A percentile compares a stretch with the other conserved stretches of the same genome.
These are phyloP conservation scores for Theileria luwenshuni DNA, from an alignment of 169 alveolate species.

Conservation along the genomic window DNA sequence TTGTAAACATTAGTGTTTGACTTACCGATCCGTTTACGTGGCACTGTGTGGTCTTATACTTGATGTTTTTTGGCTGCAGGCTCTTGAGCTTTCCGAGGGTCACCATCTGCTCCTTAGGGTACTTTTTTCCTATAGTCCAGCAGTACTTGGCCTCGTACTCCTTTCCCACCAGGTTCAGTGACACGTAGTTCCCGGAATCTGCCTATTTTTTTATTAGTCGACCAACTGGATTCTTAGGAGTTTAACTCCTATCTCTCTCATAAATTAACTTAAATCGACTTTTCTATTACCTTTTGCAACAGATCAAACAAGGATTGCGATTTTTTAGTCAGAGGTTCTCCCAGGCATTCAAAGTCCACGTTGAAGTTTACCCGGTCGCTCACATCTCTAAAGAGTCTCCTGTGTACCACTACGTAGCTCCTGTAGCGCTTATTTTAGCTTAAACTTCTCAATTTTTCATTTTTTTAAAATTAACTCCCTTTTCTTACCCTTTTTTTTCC, in stretches of 20 bases:
- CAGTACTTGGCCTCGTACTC: conserved; percentile 21
- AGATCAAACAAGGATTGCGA: conserved; percentile 8
- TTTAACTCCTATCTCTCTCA: too few species aligned
- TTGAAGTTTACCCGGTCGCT: conserved; percentile 16
- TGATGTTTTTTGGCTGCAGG: conserved; percentile 18
- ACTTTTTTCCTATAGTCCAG: conserved; percentile 19
- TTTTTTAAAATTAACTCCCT: neutral
- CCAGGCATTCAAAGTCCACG: conserved; percentile 24
- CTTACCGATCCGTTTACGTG: conserved; percentile 47
- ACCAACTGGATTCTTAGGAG: neutral
- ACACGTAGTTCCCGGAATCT: conserved; percentile 12
- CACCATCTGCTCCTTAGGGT: conserved; percentile 10
- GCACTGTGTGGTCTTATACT: conserved; percentile 24
- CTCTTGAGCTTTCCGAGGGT: conserved; percentile 7
- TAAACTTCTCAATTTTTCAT: neutral
- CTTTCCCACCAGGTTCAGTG: conserved; percentile 18
- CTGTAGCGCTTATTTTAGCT: neutral
- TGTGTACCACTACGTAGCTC: conserved; percentile 14
- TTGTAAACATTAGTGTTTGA: neutral
- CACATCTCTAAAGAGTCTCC: conserved; percentile 8
- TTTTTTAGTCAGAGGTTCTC: conserved; percentile 1
- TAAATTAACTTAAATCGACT: neutral
- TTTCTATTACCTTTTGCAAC: neutral
- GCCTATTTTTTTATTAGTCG: neutral
- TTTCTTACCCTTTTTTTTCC: neutral